Percentiles rank a stretch among this genome's conserved stretches.
Evolutionary conservation across 306 rosid species (phyloP).

Genomic region (Fragaria ananassa): DNA sequence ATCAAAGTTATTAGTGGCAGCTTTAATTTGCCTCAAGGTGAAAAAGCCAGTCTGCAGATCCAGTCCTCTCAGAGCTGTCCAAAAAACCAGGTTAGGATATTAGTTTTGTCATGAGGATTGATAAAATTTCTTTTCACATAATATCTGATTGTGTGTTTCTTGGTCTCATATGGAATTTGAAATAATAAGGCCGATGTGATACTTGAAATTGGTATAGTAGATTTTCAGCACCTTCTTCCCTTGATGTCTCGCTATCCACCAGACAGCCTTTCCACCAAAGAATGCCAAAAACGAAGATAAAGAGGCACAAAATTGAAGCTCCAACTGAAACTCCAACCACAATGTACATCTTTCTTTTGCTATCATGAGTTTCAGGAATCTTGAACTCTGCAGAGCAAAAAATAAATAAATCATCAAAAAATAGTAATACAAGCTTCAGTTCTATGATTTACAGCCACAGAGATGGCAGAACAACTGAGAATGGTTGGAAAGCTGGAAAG

Average conservation of each 20-base stretch:
- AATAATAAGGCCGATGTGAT: too few species aligned
- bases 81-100: neutral
- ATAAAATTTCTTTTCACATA: neutral
- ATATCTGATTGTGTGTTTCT: neutral
- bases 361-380: slow-evolving; percentile 3
- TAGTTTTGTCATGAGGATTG: neutral
- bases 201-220: neutral
- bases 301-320: slow-evolving; percentile 9
- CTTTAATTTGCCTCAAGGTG: slow-evolving; percentile 17
- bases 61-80: slow-evolving; percentile 11
- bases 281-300: neutral
- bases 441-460: neutral
- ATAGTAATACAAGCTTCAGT: neutral
- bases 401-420: neutral
- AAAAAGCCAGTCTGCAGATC: slow-evolving; percentile 20
- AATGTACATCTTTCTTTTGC: neutral
- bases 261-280: slow-evolving; percentile 10
- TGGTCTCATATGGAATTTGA: neutral
- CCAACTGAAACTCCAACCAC: slow-evolving; percentile 12
- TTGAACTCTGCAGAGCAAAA: slow-evolving; percentile 5
- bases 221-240: slow-evolving; percentile 10
- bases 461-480: neutral
- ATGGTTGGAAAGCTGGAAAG: neutral
- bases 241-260: neutral
- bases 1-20: slow-evolving; percentile 54